These are phyloP conservation scores for Penicillium occitanis DNA, from an alignment of 2,329 filamentous ascomycete genomes.

Conservation along the genomic window DNA sequence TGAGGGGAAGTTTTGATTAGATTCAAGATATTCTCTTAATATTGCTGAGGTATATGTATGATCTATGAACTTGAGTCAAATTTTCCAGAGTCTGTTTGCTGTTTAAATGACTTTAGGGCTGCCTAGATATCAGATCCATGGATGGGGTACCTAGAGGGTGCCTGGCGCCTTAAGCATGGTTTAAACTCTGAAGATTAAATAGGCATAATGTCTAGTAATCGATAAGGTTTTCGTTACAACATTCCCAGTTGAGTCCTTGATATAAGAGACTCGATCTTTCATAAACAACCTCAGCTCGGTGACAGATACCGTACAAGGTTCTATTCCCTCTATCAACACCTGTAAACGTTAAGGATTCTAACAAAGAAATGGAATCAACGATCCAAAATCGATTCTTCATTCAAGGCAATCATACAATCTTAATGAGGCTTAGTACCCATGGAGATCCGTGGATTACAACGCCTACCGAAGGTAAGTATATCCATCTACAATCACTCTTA, in stretches of 20 bases:
- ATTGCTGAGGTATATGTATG: no score
- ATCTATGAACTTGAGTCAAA: no score
- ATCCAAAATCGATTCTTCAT: no score
- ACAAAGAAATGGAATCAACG: background rate
- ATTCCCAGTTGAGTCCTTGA: background rate
- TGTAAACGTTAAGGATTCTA: background rate
- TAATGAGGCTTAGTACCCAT: no score
- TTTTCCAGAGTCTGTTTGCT: no score
- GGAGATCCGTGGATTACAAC: no score
- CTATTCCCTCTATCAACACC: no score
- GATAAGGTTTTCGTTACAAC: background rate
- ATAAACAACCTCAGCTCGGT: background rate
- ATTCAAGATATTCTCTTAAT: no score
- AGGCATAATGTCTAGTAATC: background rate
- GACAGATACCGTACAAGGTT: background rate
- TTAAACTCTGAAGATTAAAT: no score
- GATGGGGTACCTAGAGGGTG: background rate
- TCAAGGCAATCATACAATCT: no score
- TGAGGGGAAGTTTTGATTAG: background rate
- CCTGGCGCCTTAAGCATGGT: background rate
- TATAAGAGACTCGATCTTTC: background rate
- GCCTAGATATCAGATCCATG: background rate
- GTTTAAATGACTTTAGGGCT: background rate
- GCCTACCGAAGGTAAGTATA: no score
- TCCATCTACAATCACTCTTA: no score